Evolutionary conservation across 805 yeast genomes (phyloP), one percentile per base, ranked within the genome.

Genomic region (Candida berthetii): DNA sequence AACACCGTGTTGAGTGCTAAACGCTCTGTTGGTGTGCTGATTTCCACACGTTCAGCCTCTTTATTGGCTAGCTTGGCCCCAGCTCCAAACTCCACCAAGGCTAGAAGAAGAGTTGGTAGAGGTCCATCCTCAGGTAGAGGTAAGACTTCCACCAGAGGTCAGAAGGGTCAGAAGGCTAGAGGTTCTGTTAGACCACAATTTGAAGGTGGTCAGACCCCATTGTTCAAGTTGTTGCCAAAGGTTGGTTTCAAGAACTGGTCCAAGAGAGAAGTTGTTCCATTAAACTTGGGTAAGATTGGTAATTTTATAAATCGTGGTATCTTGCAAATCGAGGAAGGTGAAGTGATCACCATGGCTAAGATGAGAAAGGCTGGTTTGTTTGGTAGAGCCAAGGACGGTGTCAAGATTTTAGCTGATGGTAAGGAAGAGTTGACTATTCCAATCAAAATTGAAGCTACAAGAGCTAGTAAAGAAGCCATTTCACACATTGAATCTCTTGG

Each of bases 171-270:
- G 62, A 91, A 91, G 68, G 96, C 98, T 10, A 79, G 98, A 66
- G 85, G 91, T 31, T 77, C 82, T 34, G 91, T 91, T 25, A 91
- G 89, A 42, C 78, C 84, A 44, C 87, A 95, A 91, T 88, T 91
- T 60, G 99, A 93, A 71, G 99, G 99, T 78, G 98, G 99, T 61
- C 99, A 93, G 62, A 93, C 98, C 2, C 98, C 97, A 20, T 83
- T 58, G 79, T 80, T 62, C 76, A 85, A 63, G 68, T 85, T 50
- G 80, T 87, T 64, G 96, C 97, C 50, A 39, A 91, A 91, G 60
- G 70, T 82, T 45, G 98, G 98, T 8, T 89, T 89, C 68, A 79
- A 38, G 79, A 76, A 52, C 55, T 13, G 7, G 4, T 10, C 10
- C 6, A 14, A 19, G 14, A 34, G 7, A 13, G 16, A 36, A 11